These are phyloP conservation scores for Ophiostoma populinum DNA, from an alignment of 2,329 filamentous ascomycete species.

Conservation along the genomic window DNA sequence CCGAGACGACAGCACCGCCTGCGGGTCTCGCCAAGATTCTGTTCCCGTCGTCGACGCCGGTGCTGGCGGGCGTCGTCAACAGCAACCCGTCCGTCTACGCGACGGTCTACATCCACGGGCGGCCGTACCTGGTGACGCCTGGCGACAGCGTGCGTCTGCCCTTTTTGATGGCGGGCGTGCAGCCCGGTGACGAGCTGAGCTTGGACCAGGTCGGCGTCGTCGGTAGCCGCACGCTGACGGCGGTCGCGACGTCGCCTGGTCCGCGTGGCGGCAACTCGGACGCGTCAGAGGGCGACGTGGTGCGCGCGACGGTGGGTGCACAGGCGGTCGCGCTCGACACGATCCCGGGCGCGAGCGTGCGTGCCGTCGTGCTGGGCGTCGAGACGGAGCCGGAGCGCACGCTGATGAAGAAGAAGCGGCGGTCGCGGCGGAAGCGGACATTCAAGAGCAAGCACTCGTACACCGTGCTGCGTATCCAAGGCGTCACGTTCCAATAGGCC, in stretches of 20 bases:
- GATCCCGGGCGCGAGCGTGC: constrained; percentile 8
- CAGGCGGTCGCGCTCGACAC: neutral
- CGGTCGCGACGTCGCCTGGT: constrained; percentile 1
- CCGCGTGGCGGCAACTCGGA: neutral
- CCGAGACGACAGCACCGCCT: neutral
- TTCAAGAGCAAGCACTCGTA: constrained; percentile 83
- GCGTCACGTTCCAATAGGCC: constrained; percentile 21
- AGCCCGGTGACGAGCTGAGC: constrained; percentile 69
- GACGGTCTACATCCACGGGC: constrained; percentile 62
- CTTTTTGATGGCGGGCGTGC: constrained; percentile 59
- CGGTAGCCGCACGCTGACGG: constrained; percentile 42
- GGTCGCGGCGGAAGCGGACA: constrained; percentile 52
- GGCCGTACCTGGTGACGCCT: constrained; percentile 60
- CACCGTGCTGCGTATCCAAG: constrained; percentile 70
- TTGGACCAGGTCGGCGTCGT: constrained; percentile 71
- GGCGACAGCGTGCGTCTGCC: constrained; percentile 64
- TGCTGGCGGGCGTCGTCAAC: neutral
- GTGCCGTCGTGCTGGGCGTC: constrained; percentile 62
- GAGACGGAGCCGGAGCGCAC: constrained; percentile 65
- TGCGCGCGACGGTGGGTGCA: neutral
- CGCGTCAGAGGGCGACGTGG: neutral
- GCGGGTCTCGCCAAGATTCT: constrained; percentile 4
- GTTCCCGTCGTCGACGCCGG: constrained; percentile 2
- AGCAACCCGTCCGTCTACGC: constrained; percentile 35
- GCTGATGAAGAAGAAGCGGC: constrained; percentile 70